These are phyloP conservation scores for Puccinia horiana DNA, from an alignment of 1,284 basidiomycete genomes.

Conservation along the genomic window DNA sequence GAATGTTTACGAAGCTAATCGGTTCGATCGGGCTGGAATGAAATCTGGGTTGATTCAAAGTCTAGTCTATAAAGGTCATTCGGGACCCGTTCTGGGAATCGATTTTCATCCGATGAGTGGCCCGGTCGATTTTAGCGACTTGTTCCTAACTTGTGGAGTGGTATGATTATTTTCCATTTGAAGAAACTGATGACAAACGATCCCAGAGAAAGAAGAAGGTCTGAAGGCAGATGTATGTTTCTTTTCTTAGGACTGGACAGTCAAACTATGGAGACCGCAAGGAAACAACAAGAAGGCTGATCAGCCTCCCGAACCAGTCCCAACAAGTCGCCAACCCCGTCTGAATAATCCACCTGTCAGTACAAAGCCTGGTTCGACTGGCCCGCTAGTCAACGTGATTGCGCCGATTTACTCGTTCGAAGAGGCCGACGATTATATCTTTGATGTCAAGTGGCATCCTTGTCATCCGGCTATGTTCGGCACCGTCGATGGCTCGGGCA, in stretches of 20 bases:
- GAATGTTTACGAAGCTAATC: conserved; percentile 88
- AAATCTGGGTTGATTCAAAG: conserved; percentile 90
- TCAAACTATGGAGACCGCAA: conserved; percentile 86
- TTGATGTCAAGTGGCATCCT: conserved; percentile 97
- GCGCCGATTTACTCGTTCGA: conserved; percentile 85
- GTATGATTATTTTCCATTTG: conserved; percentile 52
- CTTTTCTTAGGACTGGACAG: conserved; percentile 75
- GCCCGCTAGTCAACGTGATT: conserved; percentile 62
- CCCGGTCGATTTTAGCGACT: conserved; percentile 87
- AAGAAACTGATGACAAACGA: background rate
- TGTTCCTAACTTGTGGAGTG: conserved; percentile 85
- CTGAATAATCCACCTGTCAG: conserved; percentile 21
- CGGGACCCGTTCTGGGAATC: conserved; percentile 87
- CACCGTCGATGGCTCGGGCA: conserved; percentile 87
- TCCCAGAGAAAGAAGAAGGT: background rate
- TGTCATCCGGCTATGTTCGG: conserved; percentile 91
- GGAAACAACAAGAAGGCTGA: conserved; percentile 49
- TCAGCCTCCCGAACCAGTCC: conserved; percentile 33
- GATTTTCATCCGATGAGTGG: conserved; percentile 87
- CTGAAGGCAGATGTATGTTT: conserved; percentile 48
- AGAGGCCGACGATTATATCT: conserved; percentile 97
- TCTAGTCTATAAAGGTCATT: conserved; percentile 87
- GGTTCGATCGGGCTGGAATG: conserved; percentile 91
- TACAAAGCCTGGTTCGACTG: conserved; percentile 30
- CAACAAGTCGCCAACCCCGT: conserved; percentile 12